phyloP scores from a whole-genome alignment of 2,329 filamentous ascomycete genomes.

The Diaporthe nobilis region DNA sequence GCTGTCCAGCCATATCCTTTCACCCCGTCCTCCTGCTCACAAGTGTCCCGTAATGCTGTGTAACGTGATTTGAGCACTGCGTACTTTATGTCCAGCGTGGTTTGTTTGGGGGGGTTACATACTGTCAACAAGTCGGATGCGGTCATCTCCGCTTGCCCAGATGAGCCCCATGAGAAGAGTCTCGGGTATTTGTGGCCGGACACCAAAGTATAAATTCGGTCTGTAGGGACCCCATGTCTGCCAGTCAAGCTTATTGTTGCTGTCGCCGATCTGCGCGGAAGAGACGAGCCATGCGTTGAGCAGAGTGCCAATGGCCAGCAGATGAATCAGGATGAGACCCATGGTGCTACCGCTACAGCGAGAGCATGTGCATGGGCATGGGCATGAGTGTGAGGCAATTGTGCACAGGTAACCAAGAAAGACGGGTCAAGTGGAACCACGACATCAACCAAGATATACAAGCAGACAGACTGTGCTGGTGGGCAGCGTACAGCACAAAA shows the following conservation, averaged over 20 bases:
- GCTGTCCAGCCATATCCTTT: constrained; percentile 80
- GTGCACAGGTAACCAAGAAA: constrained; percentile 9
- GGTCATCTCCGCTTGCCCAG: constrained; percentile 82
- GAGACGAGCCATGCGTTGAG: constrained; percentile 23
- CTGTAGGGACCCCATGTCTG: constrained; percentile 87
- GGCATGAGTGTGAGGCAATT: constrained; percentile 17
- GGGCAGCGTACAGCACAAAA: background rate
- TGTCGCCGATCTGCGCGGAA: background rate
- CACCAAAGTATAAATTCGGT: constrained; percentile 93
- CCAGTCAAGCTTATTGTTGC: constrained; percentile 17
- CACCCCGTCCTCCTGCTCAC: constrained; percentile 78
- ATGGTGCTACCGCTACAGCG: constrained; percentile 13
- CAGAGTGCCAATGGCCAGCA: constrained; percentile 21
- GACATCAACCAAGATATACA: background rate
- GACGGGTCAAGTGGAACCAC: background rate
- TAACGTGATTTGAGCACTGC: constrained; percentile 28
- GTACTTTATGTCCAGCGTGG: background rate
- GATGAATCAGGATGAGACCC: constrained; percentile 13
- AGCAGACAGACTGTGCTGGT: background rate
- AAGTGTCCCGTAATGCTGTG: constrained; percentile 75
- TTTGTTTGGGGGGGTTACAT: background rate
- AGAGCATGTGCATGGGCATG: background rate
- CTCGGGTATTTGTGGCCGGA: constrained; percentile 84
- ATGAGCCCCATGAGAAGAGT: constrained; percentile 85
- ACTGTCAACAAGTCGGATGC: constrained; percentile 43